Percentiles rank a stretch among this genome's conserved stretches.
Evolutionary conservation across 768 basidiomycete genomes (phyloP).

Genomic region (Rhodocollybia butyracea): DNA sequence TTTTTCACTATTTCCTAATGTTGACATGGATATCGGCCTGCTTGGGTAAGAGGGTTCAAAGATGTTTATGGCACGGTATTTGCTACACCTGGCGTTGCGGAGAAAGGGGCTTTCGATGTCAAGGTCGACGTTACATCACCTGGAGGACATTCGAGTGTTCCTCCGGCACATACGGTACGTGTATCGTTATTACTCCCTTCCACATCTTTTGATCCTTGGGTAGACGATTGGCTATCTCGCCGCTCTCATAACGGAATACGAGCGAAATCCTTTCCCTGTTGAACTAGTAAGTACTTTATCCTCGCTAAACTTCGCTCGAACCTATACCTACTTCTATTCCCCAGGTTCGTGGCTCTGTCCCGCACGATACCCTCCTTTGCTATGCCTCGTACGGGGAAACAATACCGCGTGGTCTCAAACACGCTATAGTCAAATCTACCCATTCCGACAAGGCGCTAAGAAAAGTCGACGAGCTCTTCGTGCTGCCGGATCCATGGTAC

Average conservation of each 20-base stretch:
- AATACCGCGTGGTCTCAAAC: conserved; percentile 32
- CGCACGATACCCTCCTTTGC: conserved; percentile 47
- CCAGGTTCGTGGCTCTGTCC: conserved; percentile 35
- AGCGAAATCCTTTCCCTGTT: conserved; percentile 35
- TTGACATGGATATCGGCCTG: too few species aligned
- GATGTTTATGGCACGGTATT: conserved; percentile 31
- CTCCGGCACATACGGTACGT: conserved; percentile 62
- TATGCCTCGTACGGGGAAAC: conserved; percentile 43
- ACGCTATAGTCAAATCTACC: conserved; percentile 30
- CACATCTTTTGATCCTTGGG: conserved; percentile 5
- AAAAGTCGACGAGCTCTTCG: conserved; percentile 34
- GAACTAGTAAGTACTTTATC: conserved; percentile 39
- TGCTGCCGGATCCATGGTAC: conserved; percentile 13
- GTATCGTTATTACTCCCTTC: background rate
- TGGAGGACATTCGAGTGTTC: conserved; percentile 66
- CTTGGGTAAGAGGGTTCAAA: conserved; percentile 15
- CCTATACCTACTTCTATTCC: background rate
- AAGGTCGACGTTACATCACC: conserved; percentile 42
- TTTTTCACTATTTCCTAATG: too few species aligned
- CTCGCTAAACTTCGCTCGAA: background rate
- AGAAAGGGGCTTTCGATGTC: conserved; percentile 49
- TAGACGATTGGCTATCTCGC: conserved; percentile 60
- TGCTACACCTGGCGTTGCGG: conserved; percentile 43
- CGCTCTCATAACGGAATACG: conserved; percentile 44
- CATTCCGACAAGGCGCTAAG: conserved; percentile 36